These are phyloP conservation scores for Lepidium aucheri DNA, from an alignment of 345 rosid genomes.

Conservation along the genomic window DNA sequence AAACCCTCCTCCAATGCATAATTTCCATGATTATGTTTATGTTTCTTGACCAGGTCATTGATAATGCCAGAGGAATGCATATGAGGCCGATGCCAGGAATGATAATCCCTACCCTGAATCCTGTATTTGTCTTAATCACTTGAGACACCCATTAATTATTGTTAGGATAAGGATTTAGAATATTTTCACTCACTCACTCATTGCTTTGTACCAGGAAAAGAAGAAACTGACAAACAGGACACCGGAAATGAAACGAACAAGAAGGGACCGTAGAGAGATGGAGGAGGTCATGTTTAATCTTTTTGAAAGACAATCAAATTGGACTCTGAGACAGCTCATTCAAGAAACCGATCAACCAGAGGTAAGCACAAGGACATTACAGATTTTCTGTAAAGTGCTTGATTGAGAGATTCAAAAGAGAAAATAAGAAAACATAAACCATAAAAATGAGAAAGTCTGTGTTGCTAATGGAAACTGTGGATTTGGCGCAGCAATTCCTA, in stretches of 20 bases:
- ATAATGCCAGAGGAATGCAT: slow-evolving; percentile 61
- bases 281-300: slow-evolving; percentile 83
- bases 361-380: slow-evolving; percentile 31
- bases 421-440: too few species aligned
- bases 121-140: slow-evolving; percentile 28
- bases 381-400: neutral
- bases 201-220: slow-evolving; percentile 54
- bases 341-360: slow-evolving; percentile 92
- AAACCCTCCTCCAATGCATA: neutral
- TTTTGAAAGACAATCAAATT: slow-evolving; percentile 81
- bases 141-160: neutral
- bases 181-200: neutral
- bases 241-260: slow-evolving; percentile 66
- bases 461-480: neutral
- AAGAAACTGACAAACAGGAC: slow-evolving; percentile 50
- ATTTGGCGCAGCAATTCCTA: slow-evolving; percentile 60
- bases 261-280: slow-evolving; percentile 90
- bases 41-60: slow-evolving; percentile 55
- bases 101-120: slow-evolving; percentile 35
- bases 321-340: slow-evolving; percentile 69
- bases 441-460: too few species aligned
- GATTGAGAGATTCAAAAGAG: neutral
- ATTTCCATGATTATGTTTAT: slow-evolving; percentile 2
- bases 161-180: neutral
- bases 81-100: slow-evolving; percentile 80